These are phyloP conservation scores for Gracilaria domingensis DNA, from an alignment of 23 red algal species.

Conservation along the genomic window DNA sequence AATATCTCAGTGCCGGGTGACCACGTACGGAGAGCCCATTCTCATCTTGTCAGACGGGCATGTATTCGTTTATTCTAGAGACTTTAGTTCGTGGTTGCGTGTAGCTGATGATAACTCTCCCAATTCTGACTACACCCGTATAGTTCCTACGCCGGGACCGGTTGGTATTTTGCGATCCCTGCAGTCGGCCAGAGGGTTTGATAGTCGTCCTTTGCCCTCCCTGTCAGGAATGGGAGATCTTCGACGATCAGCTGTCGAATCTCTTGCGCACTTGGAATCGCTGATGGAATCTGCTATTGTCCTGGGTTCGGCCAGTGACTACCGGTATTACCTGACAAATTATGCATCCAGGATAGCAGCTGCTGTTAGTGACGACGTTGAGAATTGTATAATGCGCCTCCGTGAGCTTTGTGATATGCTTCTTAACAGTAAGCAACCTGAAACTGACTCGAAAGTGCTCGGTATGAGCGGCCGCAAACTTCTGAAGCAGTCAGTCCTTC, in stretches of 20 bases:
- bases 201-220: constrained; percentile 29
- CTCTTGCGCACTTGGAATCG: constrained; percentile 83
- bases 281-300: constrained; percentile 61
- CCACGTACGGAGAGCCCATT: constrained; percentile 69
- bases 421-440: constrained; percentile 30
- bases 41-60: constrained; percentile 79
- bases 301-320: constrained; percentile 71
- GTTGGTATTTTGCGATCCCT: constrained; percentile 50
- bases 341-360: constrained; percentile 72
- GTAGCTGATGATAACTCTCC: constrained; percentile 77
- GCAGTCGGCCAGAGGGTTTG: constrained; percentile 24
- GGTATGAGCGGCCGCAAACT: constrained; percentile 62
- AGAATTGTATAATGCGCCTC: constrained; percentile 71
- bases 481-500: constrained; percentile 70
- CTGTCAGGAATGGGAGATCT: constrained; percentile 72
- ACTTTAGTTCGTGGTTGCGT: constrained; percentile 78
- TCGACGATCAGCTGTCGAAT: constrained; percentile 77
- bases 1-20: constrained; percentile 56
- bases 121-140: constrained; percentile 75
- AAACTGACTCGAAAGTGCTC: constrained; percentile 39
- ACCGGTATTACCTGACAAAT: constrained; percentile 73
- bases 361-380: constrained; percentile 68
- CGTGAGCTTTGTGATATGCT: constrained; percentile 79
- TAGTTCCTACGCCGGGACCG: constrained; percentile 4
- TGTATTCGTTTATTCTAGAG: constrained; percentile 70